Percentiles rank a stretch among this genome's conserved stretches.
These are phyloP conservation scores for Apiotrichum laibachii DNA, from an alignment of 1,284 basidiomycete genomes.

Conservation along the genomic window DNA sequence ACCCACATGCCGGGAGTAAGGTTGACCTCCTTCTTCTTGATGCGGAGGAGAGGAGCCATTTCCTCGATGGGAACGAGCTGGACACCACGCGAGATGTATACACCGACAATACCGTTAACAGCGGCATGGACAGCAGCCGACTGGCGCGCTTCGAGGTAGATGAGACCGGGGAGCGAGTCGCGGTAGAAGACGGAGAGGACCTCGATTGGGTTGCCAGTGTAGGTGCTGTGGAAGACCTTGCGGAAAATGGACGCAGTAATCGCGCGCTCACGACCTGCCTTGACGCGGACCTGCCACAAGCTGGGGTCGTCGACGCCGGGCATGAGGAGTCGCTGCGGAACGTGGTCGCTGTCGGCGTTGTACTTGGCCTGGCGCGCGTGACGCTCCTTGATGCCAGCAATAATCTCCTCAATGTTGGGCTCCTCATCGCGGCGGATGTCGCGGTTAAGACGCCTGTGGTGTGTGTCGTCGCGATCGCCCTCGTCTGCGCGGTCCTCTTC, in stretches of 20 bases:
- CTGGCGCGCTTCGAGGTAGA: constrained; percentile 91
- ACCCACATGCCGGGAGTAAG: constrained; percentile 91
- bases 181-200: constrained; percentile 93
- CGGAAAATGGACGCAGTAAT: constrained; percentile 93
- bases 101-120: constrained; percentile 84
- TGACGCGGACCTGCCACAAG: constrained; percentile 92
- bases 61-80: constrained; percentile 93
- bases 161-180: constrained; percentile 89
- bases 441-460: constrained; percentile 76
- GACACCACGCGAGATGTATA: constrained; percentile 74
- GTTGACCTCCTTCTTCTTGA: constrained; percentile 88
- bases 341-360: constrained; percentile 85
- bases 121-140: constrained; percentile 83
- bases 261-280: constrained; percentile 86
- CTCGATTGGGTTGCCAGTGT: constrained; percentile 64
- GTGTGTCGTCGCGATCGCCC: constrained; percentile 62
- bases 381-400: constrained; percentile 76
- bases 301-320: constrained; percentile 93
- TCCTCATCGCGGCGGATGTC: constrained; percentile 74
- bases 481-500: constrained; percentile 61
- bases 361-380: constrained; percentile 71
- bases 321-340: constrained; percentile 95
- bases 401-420: constrained; percentile 80
- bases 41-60: constrained; percentile 94
- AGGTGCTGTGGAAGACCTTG: constrained; percentile 62